Base-by-base conservation (phyloP, 2,329 filamentous ascomycete genomes). In the Salinomyces thailandicus region DNA sequence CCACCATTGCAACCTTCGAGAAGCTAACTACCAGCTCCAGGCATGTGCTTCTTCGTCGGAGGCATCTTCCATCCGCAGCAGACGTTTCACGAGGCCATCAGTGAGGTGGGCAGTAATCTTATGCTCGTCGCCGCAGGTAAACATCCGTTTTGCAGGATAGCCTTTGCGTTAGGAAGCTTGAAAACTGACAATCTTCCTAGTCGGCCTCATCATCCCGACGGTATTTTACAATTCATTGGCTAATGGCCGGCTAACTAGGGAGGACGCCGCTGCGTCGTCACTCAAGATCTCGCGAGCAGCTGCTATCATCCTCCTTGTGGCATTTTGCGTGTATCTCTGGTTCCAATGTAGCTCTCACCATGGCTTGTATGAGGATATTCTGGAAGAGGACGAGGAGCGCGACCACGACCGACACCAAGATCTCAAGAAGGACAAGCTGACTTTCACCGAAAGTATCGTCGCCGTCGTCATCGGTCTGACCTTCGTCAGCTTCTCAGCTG, bases 301-400 rank as follows among this genome's bases (percentile, higher is more conserved):
- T 1, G 71, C 83, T 1, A 64, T 87, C 18, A 69, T 89, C 24
- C 70, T 91, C 4, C 65, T 91, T 3, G 57, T 82, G 7, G 73
- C 82, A 16, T 91, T 85, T 51, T 49, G 47, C 33, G 48, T 60
- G 34, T 74, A 68, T 48, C 61, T 85, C 34, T 80, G 71, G 55
- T 93, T 85, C 63, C 84, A 89, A 53, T 72, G 78, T 33, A 73
- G 71, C 35, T 82, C 79, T 7, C 82, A 91, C 56, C 80, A 89
- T 55, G 73, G 78, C 42, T 76, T 89, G 39, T 89, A 84, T 64
- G 76, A 85, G 49, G 77, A 78, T 38, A 72, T 86, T 35, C 78
- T 89, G 44, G 73, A 80, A 51, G 64, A 68, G 20, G 83, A 89
- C 51, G 82, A 87, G 57, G 60, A 71, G 41, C 68, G 71, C 15